Base-by-base conservation (phyloP, 495 filamentous ascomycete species). In the Penicillium verhagenii region DNA sequence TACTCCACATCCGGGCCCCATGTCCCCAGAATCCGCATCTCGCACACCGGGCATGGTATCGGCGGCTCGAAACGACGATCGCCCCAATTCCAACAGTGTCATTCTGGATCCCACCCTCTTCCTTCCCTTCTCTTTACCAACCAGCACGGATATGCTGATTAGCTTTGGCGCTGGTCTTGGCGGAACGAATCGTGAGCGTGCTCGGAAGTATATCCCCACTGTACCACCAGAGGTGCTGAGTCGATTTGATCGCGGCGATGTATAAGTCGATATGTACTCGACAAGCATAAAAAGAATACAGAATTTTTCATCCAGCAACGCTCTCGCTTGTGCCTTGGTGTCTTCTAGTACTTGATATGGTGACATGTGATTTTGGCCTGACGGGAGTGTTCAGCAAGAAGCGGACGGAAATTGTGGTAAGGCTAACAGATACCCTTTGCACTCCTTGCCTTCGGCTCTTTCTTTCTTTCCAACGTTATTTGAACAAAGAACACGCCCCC, bases 121-220 rank as follows among this genome's bases (percentile, higher is more conserved):
- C 82, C 81, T 99, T 23, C 95, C 95, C 1, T 99, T 99, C 67
- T 86, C 86, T 28, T 77, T 99, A 19, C 94, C 94, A 1, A 96
- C 94, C 5, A 95, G 92, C 54, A 96, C 93, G 14, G 94, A 97
- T 68, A 97, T 99, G 94, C 78, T 96, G 56, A 80, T 99, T 33
- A 92, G 84, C 58, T 99, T 94, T 63, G 94, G 94, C 8, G 93
- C 95, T 24, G 94, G 94, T 11, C 91, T 96, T 58, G 94, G 94
- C 4, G 94, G 94, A 0, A 78, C 92, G 24, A 96, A 99, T 69
- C 80, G 86, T 48, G 94, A 99, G 68, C 79, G 91, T 40, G 94
- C 94, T 66, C 79, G 90, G 52, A 96, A 96, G 71, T 99, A 97
- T 63, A 92, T 96, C n/a, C 94, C 94, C 4, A 96, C 88, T 0